Evolutionary conservation across 2,329 filamentous ascomycete genomes (phyloP).

Genomic region (Phialemonium atrogriseum): DNA sequence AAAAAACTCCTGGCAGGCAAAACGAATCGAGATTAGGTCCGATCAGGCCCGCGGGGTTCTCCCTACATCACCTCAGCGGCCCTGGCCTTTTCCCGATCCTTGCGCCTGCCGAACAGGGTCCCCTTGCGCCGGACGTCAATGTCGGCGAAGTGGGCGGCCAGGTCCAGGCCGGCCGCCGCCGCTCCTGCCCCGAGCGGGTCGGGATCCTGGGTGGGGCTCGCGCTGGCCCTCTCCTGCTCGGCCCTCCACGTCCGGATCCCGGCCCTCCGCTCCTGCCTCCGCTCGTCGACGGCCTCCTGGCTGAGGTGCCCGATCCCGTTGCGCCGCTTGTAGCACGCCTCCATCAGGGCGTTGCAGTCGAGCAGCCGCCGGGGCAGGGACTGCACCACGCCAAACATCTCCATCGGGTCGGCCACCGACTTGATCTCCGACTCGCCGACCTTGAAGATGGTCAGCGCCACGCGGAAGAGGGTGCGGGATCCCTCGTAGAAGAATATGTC

Average conservation of each 20-base stretch:
- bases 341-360: conserved; percentile 74
- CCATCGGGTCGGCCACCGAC: conserved; percentile 76
- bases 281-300: conserved; percentile 72
- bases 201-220: too few species aligned
- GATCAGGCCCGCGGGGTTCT: too few species aligned
- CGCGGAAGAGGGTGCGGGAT: conserved; percentile 85
- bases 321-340: conserved; percentile 71
- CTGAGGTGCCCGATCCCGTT: conserved; percentile 76
- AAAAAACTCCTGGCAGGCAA: too few species aligned
- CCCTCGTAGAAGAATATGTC: conserved; percentile 95
- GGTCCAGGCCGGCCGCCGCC: conserved; percentile 14
- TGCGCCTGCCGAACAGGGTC: conserved; percentile 36
- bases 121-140: conserved; percentile 29
- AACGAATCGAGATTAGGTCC: too few species aligned
- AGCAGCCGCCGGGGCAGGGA: conserved; percentile 72
- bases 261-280: conserved; percentile 59
- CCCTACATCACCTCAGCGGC: conserved; percentile 22
- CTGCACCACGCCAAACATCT: conserved; percentile 93
- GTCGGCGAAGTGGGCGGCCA: conserved; percentile 20
- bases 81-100: conserved; percentile 23
- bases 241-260: conserved; percentile 29
- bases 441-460: conserved; percentile 88
- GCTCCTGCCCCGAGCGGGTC: conserved; percentile 14
- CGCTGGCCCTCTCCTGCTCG: conserved; percentile 30
- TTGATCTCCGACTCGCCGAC: conserved; percentile 74